Evolutionary conservation across 345 rosid genomes (phyloP), one percentile per base, ranked within the genome.

Genomic region (Syzygium grande): DNA sequence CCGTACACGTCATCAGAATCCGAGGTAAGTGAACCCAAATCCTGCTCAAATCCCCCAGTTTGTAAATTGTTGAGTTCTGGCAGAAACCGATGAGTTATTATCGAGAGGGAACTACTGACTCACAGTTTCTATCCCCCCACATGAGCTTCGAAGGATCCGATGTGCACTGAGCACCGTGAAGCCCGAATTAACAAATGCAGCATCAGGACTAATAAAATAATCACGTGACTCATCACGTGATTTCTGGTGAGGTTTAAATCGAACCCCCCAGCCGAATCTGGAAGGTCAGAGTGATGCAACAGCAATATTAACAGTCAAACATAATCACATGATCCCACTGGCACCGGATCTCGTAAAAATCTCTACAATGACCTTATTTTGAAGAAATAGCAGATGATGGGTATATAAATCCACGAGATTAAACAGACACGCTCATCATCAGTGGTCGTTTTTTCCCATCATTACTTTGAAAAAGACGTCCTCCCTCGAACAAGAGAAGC

Each of bases 201-300:
- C 0, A 73, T 43, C 83, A 88, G 89, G n/a, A 65, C 80, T 85
- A 86, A 55, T 85, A 84, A 38, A 84, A 38, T 79, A 30, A 86
- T 89, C 94, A 91, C 92, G 93, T 93, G 95, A 87, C 89, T 68
- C 22, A 73, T 90, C 95, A 93, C 96, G 92, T 93, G 94, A 91
- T 87, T 86, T 65, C 78, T 46, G 41, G 65, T 34, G 30, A 43
- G 53, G 54, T 25, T 21, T 21, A 2, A 73, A 73, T 38, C 52
- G 1, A 23, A 38, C 46, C 6, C 46, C 46, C 52, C 46, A 43
- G 38, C 13, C 63, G 63, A 58, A 58, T 58, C 63, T 58, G 4
- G 29, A 58, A 52, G 21, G 80, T 54, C 78, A 65, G 63, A 30
- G 46, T 6, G 86, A 91, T 85, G 88, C 84, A 87, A 85, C 38